Percentiles rank a stretch among this genome's conserved stretches.
Conservation (phyloP, 768 basidiomycete genomes). For the Amanita rubescens region DNA sequence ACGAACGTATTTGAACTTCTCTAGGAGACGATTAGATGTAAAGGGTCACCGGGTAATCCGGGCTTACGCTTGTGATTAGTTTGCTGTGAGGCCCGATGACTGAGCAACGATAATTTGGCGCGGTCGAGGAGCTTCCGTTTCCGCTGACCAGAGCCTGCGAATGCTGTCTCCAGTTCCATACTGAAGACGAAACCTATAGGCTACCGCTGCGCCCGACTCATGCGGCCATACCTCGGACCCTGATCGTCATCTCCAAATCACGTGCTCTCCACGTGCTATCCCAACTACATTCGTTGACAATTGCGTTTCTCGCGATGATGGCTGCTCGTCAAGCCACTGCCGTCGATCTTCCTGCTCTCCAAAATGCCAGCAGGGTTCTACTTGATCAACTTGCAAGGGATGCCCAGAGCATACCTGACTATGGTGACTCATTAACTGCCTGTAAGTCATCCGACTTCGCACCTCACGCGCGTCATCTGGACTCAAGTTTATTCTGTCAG, state of each 20-base stretch:
- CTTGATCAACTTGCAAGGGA: conserved; percentile 68
- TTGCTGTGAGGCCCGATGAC: background rate
- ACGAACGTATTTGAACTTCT: conserved; percentile 86
- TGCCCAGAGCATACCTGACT: conserved; percentile 65
- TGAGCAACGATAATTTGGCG: background rate
- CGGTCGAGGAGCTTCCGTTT: background rate
- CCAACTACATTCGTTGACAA: background rate
- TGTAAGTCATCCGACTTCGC: conserved; percentile 32
- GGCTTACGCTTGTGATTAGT: background rate
- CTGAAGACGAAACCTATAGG: background rate
- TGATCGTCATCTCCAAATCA: background rate
- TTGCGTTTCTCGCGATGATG: background rate
- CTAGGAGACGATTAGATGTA: conserved; percentile 19
- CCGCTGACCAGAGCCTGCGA: background rate
- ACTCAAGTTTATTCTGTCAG: conserved; percentile 23
- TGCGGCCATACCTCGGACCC: background rate
- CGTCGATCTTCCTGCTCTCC: conserved; percentile 56
- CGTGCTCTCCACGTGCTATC: conserved; percentile 5
- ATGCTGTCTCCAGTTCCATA: background rate
- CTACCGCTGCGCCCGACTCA: background rate
- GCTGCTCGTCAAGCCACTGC: conserved; percentile 21
- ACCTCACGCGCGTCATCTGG: conserved; percentile 7
- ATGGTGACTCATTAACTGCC: conserved; percentile 58
- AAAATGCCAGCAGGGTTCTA: conserved; percentile 59
- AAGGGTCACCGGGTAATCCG: background rate